Percentiles rank a stretch among this genome's conserved stretches.
These are phyloP conservation scores for Phanerodontia chrysosporium DNA, from an alignment of 768 basidiomycete genomes.

Conservation along the genomic window DNA sequence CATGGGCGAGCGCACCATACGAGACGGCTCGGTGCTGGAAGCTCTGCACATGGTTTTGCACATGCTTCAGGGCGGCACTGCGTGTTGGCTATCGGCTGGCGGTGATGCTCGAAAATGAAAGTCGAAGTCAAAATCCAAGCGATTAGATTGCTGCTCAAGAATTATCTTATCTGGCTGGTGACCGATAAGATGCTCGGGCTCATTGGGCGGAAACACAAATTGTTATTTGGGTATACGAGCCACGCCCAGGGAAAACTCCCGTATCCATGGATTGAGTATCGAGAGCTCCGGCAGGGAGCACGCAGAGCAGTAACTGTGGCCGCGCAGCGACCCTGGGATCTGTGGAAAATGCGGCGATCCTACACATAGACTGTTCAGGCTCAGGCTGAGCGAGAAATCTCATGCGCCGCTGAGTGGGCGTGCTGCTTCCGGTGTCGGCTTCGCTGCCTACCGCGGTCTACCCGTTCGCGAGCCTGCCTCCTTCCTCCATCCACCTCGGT, in stretches of 20 bases:
- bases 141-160: not conserved
- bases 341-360: too few species aligned
- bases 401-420: constrained; percentile 1
- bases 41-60: constrained; percentile 1
- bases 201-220: not conserved
- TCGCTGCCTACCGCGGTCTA: not conserved
- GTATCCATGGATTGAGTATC: too few species aligned
- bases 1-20: not conserved
- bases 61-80: not conserved
- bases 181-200: not conserved
- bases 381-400: not conserved
- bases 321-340: too few species aligned
- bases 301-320: too few species aligned
- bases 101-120: not conserved
- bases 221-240: not conserved
- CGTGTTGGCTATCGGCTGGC: not conserved
- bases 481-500: not conserved
- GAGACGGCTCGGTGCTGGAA: not conserved
- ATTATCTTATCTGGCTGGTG: not conserved
- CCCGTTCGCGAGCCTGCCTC: not conserved
- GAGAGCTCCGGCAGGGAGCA: too few species aligned
- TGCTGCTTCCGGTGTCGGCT: not conserved
- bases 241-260: not conserved
- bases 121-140: not conserved
- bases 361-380: too few species aligned